These are phyloP conservation scores for cucumber (Cucumis sativus) DNA, from an alignment of 306 rosid species.

Conservation along the genomic window Cucumber_9930_V3 NC_026659.2:17541001-17541500, in stretches of 20 bases:
- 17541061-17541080: too few relatives aligned
- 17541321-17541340: neutral
- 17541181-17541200: neutral
- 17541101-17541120: too few relatives aligned
- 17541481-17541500: neutral
- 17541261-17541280: slow-evolving; percentile 3
- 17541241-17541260: neutral
- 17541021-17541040: too few relatives aligned
- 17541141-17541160: neutral
- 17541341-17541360: slow-evolving; percentile 1
- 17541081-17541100: too few relatives aligned
- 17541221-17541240: neutral
- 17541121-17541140: too few relatives aligned
- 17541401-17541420: neutral
- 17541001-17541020: too few relatives aligned
- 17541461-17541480: too few relatives aligned
- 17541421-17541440: neutral
- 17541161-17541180: neutral
- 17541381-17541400: neutral
- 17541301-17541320: neutral
- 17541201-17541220: neutral
- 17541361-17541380: neutral
- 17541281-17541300: neutral
- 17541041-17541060: too few relatives aligned
- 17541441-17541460: neutral